Base-by-base conservation (phyloP, 306 rosid species). In the Mimosa pudica region DNA sequence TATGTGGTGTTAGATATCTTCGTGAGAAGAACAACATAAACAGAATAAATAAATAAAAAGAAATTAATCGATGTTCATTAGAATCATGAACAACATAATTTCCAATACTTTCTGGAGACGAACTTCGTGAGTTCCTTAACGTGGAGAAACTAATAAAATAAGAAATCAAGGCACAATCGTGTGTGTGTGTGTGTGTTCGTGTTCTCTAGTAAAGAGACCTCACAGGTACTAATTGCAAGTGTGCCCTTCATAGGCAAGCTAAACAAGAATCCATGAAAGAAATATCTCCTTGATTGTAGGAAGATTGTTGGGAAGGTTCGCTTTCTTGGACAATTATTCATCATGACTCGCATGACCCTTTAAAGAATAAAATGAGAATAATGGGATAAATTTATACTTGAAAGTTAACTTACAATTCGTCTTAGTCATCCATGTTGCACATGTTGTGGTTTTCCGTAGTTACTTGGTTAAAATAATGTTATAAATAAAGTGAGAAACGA, bases 211-310 rank as follows among this genome's bases (percentile, higher is more conserved):
- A 3, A n/a, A 54, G 63, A 32, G 63, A 57, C 12, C 8, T 57
- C 63, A 7, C 3, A 2, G 12, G 63, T 18, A 18, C n/a, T 57
- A 18, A 60, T 24, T 64, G 70, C 45, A 64, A 13, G 20, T 13
- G 45, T 30, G 12, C 18, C 2, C 70, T 6, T 64, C 41, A 60
- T 33, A 33, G 41, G 3, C 4, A 64, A 35, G 36, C 20, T 11
- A 62, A 62, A 11, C 41, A 32, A 62, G 13, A 30, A 64, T 64
- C 46, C 14, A 13, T 33, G 1, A 12, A 35, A 17, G 9, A 66
- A 66, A 16, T 66, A 66, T 66, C 32, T 66, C 48, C 71, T 66
- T 66, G 24, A 38, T 66, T 66, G 45, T 17, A 4, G 71, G 71
- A 17, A 38, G 30, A 38, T 38, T 36, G 12, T 16, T 36, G 10